Base-by-base conservation (phyloP, 2,329 filamentous ascomycete genomes). In the Elsinoe australis region DNA sequence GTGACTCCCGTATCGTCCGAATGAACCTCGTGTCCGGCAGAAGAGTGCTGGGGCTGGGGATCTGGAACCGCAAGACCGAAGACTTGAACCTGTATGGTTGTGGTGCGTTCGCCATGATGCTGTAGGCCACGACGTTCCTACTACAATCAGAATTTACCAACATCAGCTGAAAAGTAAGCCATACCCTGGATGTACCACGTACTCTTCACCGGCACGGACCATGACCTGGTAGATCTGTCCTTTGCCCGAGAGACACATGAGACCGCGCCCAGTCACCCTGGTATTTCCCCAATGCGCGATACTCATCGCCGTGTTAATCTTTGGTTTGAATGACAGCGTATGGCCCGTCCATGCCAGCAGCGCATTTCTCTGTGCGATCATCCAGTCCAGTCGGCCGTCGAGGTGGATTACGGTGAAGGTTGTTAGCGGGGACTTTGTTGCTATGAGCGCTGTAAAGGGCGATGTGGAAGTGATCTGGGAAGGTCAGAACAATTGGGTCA, bases 281-380 rank as follows among this genome's bases (percentile, higher is more conserved):
- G 90, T 89, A 69, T 80, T 92, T 58, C 92, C 92, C 90, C 90
- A 96, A 62, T 95, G 83, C 36, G 87, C 81, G 45, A 95, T 61
- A 49, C 85, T 76, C 61, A 95, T 75, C 54, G 77, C 76, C 34
- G 75, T 76, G 58, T 88, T 89, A 55, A 94, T 73, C 38, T 80
- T 82, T 2, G 89, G 87, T 28, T 80, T 81, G 35, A 92, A 75
- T 12, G 74, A 73, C 48, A 98, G 73, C 1, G 87, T 88, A 63
- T 94, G 86, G 21, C 92, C 92, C 0, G 90, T 95, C 92, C 92
- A 98, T 48, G 92, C 92, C n/a, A 96, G 74, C 47, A 98, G 73
- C 1, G 88, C 88, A 55, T 86, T 83, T 53, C 87, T 78, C 64
- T 96, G 89, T 5, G 87, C 78, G 6, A 98, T 72, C 73, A 95